Evolutionary conservation across 306 rosid genomes (phyloP), one percentile per base, ranked within the genome.

Genomic region (Prunus mume): DNA sequence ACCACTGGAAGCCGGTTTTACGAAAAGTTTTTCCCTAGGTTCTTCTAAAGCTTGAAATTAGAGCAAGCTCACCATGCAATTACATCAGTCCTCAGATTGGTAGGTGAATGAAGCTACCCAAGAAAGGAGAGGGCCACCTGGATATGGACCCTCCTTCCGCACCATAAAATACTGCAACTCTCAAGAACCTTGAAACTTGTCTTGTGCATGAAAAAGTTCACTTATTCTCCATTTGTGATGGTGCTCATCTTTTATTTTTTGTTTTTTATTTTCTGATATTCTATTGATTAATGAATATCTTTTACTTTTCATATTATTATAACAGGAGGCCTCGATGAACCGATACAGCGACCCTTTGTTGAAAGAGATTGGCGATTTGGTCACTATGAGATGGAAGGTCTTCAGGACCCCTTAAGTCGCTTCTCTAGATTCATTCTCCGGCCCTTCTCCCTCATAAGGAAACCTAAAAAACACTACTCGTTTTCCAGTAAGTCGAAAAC

Each of bases 291-390:
- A 67, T 65, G 68, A 47, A 27, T 75, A 49, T 7, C 17, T 67
- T 22, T 47, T 28, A 20, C 65, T 65, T 5, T 74, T 57, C 77
- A 73, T 76, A 50, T 60, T 77, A 55, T 76, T 54, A 46, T 61
- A 47, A 67, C 83, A 95, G 97, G 97, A 75, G 99, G 97, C 65
- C 96, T 95, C 30, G 93, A 95, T 78, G 89, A 92, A 81, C 97
- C 99, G 28, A 65, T 83, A 77, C 85, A 87, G 82, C 87, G 97
- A 74, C 89, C 91, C 51, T 95, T 80, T 75, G 70, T 87, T 24
- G 85, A 85, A 20, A 83, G 93, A 77, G 99, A 92, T 77, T 95
- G 99, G 99, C 93, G 97, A 78, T 95, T 92, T 77, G 97, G 99
- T 49, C 92, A 87, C 83, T 95, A 95, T 71, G 85, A 92, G 90